Base-by-base conservation (phyloP, 495 filamentous ascomycete genomes). In the Aspergillus sclerotioniger region DNA sequence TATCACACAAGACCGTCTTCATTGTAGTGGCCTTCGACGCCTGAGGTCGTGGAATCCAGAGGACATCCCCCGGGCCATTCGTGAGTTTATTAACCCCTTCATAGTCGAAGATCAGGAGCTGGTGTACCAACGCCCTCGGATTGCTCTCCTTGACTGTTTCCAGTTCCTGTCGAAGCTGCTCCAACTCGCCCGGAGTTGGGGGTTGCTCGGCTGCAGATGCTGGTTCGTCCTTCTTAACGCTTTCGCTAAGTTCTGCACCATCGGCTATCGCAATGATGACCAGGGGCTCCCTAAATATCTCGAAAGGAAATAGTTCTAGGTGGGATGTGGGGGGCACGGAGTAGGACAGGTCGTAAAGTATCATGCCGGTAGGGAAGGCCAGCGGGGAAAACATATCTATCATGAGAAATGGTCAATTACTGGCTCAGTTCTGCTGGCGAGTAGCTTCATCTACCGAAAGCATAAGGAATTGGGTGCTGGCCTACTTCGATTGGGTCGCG, bases 351-450 rank as follows among this genome's bases (percentile, higher is more conserved):
- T 96, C 89, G 80, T 95, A 97, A 59, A 97, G 82, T 61, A 99
- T 87, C 61, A 87, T 84, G 54, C 94, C 94, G 58, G 84, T 84
- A 8, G 93, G 93, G 69, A 96, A 98, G 2, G 91, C 91, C 61
- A 96, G 78, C 25, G 94, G 94, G 44, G 91, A 95, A 70, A 98
- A 96, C 87, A 96, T 92, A 66, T 91, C 92, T 96, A 67, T 58
- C 56, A 62, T 58, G 44, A 49, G 52, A 31, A 59, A 35, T 49
- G 62, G 47, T 53, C 32, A 58, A 66, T 79, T 58, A 80, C 72
- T 57, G 59, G 16, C 8, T 44, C 28, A 17, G 6, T 29, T 15
- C 17, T 50, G 16, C 7, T 0, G 28, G 15, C 15, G 25, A 31
- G 3, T 17, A 31, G 25, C 25, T 6, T 16, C 28, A 21, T 28